Evolutionary conservation across 345 rosid genomes (phyloP).

Genomic region (Capsella bursapastoris): DNA sequence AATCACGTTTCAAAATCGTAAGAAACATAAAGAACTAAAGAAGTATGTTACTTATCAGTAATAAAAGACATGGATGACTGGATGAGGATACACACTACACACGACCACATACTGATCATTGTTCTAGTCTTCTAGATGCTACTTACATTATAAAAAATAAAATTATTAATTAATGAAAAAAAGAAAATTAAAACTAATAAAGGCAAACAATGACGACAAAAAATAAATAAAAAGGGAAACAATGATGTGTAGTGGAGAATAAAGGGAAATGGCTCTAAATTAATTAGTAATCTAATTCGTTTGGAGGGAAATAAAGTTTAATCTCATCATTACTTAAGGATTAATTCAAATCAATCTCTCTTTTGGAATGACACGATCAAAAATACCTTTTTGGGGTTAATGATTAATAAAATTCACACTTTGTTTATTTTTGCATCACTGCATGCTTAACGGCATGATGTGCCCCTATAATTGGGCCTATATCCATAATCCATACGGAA

Average conservation of each 20-base stretch:
- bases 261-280: constrained; percentile 23
- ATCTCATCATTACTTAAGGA: constrained; percentile 43
- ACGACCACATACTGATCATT: constrained; percentile 21
- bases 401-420: constrained; percentile 6
- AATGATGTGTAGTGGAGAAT: constrained; percentile 41
- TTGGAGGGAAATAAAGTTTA: constrained; percentile 39
- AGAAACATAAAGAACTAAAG: background rate
- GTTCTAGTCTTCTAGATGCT: constrained; percentile 34
- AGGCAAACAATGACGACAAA: constrained; percentile 17
- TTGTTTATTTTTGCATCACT: background rate
- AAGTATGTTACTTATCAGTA: background rate
- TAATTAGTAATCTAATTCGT: constrained; percentile 17
- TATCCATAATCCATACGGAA: background rate
- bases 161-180: background rate
- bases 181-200: constrained; percentile 21
- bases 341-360: constrained; percentile 25
- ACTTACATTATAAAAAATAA: background rate
- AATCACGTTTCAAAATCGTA: constrained; percentile 1
- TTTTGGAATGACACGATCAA: constrained; percentile 25
- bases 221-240: background rate
- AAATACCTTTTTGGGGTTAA: constrained; percentile 12
- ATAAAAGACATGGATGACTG: too few relatives aligned
- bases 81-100: constrained; percentile 23
- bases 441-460: constrained; percentile 3
- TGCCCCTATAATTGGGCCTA: constrained; percentile 9